Percentiles rank a stretch among this genome's conserved stretches.
Evolutionary conservation across 352 stramenopile genomes (phyloP).

Genomic region (Globisporangium orthogonon): DNA sequence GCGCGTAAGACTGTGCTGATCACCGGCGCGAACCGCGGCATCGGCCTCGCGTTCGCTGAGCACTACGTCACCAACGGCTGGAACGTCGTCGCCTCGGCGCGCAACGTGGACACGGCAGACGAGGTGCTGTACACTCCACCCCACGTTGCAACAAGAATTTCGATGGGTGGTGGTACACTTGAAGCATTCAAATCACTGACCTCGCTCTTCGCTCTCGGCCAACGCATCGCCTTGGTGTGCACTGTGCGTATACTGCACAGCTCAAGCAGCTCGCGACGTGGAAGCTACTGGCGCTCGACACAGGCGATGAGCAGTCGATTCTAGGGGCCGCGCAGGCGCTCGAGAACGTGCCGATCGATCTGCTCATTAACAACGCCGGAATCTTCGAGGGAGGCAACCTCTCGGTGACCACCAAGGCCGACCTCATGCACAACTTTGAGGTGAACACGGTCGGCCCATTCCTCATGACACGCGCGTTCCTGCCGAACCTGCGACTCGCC

Average conservation of each 20-base stretch:
- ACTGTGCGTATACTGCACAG: background rate
- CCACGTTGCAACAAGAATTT: no score
- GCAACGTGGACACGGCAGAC: slow-evolving; percentile 13
- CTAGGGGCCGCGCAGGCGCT: slow-evolving; percentile 27
- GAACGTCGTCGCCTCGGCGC: slow-evolving; percentile 23
- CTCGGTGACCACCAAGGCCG: slow-evolving; percentile 36
- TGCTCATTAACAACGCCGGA: slow-evolving; percentile 77
- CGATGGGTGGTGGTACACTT: background rate
- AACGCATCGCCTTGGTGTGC: no score
- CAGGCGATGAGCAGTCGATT: slow-evolving; percentile 46
- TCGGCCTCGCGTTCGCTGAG: slow-evolving; percentile 25
- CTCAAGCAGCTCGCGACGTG: slow-evolving; percentile 27
- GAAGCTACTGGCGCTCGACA: slow-evolving; percentile 52
- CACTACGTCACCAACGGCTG: slow-evolving; percentile 23
- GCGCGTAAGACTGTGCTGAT: slow-evolving; percentile 24
- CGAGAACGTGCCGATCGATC: slow-evolving; percentile 33
- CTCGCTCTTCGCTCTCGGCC: no score
- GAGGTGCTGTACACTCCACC: background rate
- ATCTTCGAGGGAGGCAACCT: slow-evolving; percentile 25
- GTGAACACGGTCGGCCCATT: slow-evolving; percentile 70
- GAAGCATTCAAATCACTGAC: no score
- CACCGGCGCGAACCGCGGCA: slow-evolving; percentile 28
- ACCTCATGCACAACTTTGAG: slow-evolving; percentile 60
- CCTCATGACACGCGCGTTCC: slow-evolving; percentile 47
- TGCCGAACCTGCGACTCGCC: slow-evolving; percentile 44